These are phyloP conservation scores for Metschnikowia chrysomelidarum DNA, from an alignment of 805 yeast species.

Conservation along the genomic window DNA sequence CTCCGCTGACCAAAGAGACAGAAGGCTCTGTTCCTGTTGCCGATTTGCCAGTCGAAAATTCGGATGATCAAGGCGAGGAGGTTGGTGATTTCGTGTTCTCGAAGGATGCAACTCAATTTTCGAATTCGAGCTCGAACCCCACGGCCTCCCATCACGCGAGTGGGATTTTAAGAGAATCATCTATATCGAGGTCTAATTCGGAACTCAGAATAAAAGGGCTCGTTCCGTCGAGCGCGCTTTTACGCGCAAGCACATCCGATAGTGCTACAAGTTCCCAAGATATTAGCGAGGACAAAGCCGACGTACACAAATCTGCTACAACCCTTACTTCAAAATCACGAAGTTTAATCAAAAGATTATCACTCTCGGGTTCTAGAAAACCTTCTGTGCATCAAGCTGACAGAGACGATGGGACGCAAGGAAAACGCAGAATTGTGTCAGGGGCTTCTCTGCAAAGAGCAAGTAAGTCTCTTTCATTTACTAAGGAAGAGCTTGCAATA, in stretches of 20 bases:
- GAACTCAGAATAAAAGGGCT: constrained; percentile 17
- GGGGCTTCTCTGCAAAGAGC: constrained; percentile 5
- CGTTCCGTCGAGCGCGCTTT: constrained; percentile 15
- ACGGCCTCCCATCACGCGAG: too few species aligned
- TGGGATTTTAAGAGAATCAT: constrained; percentile 9
- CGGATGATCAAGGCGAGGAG: too few species aligned
- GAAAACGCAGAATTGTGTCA: constrained; percentile 1
- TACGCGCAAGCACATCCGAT: constrained; percentile 9
- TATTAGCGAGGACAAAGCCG: constrained; percentile 11
- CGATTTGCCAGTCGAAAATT: too few species aligned
- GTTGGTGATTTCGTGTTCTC: not conserved
- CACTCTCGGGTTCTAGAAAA: constrained; percentile 20
- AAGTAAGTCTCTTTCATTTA: constrained; percentile 32
- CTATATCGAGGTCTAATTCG: constrained; percentile 18
- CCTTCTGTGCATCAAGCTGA: constrained; percentile 1
- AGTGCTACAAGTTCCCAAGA: constrained; percentile 5
- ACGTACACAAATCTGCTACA: constrained; percentile 23
- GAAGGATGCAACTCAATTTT: not conserved
- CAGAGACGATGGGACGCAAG: constrained; percentile 1
- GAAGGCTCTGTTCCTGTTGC: too few species aligned
- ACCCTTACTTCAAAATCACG: constrained; percentile 30
- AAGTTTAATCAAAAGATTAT: constrained; percentile 33
- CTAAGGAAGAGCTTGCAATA: constrained; percentile 61
- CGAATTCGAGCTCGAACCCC: not conserved
- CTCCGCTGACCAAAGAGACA: too few species aligned